These are phyloP conservation scores for Puccinia novopanici DNA, from an alignment of 1,284 basidiomycete species.

Conservation along the genomic window DNA sequence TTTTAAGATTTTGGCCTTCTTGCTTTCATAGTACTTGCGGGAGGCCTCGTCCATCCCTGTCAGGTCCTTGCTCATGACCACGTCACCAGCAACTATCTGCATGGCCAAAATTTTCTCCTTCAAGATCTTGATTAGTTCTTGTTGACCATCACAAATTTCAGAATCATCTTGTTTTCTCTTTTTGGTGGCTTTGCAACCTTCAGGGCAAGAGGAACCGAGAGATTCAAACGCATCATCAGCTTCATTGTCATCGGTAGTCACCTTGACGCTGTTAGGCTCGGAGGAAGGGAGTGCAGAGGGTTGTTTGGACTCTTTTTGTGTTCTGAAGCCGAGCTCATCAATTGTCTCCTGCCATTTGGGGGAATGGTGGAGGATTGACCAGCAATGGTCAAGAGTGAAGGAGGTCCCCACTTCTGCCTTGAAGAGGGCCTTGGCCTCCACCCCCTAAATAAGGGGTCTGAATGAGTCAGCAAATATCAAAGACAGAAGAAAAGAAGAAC, in stretches of 20 bases:
- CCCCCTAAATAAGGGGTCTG: too few relatives aligned
- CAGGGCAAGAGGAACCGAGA: background rate
- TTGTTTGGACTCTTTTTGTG: background rate
- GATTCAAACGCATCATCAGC: background rate
- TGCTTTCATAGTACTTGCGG: too few relatives aligned
- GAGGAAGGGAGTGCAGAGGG: background rate
- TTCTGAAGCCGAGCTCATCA: background rate
- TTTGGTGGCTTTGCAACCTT: background rate
- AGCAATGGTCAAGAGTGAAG: slow-evolving; percentile 10
- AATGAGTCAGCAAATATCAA: too few relatives aligned
- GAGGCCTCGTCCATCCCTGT: background rate
- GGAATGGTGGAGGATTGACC: background rate
- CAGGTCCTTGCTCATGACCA: background rate
- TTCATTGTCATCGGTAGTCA: background rate
- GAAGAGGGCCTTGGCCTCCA: slow-evolving; percentile 9
- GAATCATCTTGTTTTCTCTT: background rate
- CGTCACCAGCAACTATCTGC: background rate
- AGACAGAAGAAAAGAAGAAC: too few relatives aligned
- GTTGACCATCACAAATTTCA: background rate
- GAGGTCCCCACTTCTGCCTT: background rate
- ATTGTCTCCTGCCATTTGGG: slow-evolving; percentile 22
- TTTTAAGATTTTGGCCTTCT: too few relatives aligned
- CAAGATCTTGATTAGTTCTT: background rate
- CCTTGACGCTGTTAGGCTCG: background rate
- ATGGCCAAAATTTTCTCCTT: background rate